Base-by-base conservation (phyloP, 2,329 filamentous ascomycete species). In the Malbranchea cinnamomea region DNA sequence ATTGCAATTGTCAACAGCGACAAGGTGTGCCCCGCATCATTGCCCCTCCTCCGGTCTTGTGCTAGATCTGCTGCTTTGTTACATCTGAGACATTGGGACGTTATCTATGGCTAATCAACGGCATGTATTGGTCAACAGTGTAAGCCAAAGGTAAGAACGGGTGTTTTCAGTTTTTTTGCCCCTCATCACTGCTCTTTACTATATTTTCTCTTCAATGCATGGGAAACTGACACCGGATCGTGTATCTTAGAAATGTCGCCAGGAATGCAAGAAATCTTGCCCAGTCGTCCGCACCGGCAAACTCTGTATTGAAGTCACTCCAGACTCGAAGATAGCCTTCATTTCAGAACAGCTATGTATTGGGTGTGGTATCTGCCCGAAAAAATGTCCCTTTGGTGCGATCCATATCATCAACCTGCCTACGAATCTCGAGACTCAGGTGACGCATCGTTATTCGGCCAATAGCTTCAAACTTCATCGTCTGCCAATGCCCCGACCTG, bases 401-500 rank as follows among this genome's bases (percentile, higher is more conserved):
- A 98, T 98, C 62, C 91, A 87, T 57, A 98, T 98, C 59, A 98
- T 98, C 83, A 98, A 98, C 67, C 66, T 98, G 68, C 89, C 91
- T 46, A 98, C 89, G 56, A 98, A 98, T 63, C 78, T 98, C 59
- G 89, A 98, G 60, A 91, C 79, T 43, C 81, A 95, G 58, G 84
- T 98, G 51, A 95, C 89, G 45, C 91, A 98, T 59, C 80, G 89
- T 54, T 98, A 98, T 67, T 92, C 87, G 32, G 87, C 89, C 56
- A 98, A 98, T 70, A 94, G 85, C 65, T 98, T 98, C 74, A 98
- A 98, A 70, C 74, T 98, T 43, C 89, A 98, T 60, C 77, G 91
- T 47, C 69, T 95, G 50, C 89, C 91, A 34, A 94, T 87, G 71
- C 89, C 89, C 40, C 77, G 89, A 37, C 87, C 89, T 18, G 89